Evolutionary conservation across 2,329 filamentous ascomycete genomes (phyloP), one percentile per base, ranked within the genome.

Genomic region (Capronia coronata): DNA sequence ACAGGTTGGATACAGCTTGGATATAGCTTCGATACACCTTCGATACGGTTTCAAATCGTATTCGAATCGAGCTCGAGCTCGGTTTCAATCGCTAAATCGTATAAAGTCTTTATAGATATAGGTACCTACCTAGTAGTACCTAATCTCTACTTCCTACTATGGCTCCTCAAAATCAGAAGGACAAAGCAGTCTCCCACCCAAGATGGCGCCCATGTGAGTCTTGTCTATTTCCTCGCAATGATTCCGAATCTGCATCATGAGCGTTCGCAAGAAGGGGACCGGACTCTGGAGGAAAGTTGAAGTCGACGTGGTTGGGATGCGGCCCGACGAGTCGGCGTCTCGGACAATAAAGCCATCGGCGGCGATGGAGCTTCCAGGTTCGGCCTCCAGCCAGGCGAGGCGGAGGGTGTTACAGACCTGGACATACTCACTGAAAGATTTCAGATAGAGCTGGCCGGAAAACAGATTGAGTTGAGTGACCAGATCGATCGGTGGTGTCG

Each of bases 371-470:
- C 38, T 43, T 25, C 39, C 38, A 5, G 35, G 23, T 16, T 43
- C 39, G 1, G 46, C 27, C 39, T 43, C 18, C n/a, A 25, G 38
- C 46, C 46, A 48, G 9, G 27, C 46, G 22, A 48, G 46, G 9
- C 46, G 38, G 8, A 43, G 46, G 14, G 22, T 34, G 16, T 23
- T 43, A 19, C 46, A 48, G 11, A 43, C 27, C 63, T 65, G 11
- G 59, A 64, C 25, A 44, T 87, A 88, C 44, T 84, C 75, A 0
- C 66, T 49, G 37, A 71, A 77, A 0, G 69, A 73, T 0, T 61
- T 63, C 6, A 87, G 68, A 56, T 87, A 87, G 0, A 87, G 69
- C 48, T 84, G 80, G 0, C 84, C 84, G 0, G 84, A 71, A 48
- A 88, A 87, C 0, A 87, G 64, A 38, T 84, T 83, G 0, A 87